Conservation (phyloP, 1,139 yeast species). For the Pichia sp. region DNA sequence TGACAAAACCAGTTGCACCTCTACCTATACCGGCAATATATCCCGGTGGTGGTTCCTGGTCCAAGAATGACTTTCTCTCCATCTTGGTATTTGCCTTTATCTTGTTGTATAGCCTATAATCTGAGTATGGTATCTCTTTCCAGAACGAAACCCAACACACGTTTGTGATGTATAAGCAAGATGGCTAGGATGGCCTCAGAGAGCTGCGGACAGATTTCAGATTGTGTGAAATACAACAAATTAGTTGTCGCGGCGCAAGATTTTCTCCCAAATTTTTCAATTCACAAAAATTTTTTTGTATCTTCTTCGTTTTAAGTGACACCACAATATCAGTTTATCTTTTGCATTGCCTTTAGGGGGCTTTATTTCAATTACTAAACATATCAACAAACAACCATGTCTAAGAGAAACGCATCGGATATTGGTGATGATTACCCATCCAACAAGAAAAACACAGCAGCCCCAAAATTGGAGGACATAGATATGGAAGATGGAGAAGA, state of each 20-base stretch:
- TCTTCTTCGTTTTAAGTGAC: not conserved
- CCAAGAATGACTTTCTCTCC: conserved; percentile 66
- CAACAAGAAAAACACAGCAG: conserved; percentile 30
- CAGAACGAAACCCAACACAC: too few species aligned
- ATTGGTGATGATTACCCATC: conserved; percentile 31
- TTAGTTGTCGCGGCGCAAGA: not conserved
- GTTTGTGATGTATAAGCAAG: too few species aligned
- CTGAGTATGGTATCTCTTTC: too few species aligned
- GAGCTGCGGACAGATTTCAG: too few species aligned
- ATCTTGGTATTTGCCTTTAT: too few species aligned
- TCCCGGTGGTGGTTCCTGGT: conserved; percentile 86
- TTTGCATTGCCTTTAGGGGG: too few species aligned
- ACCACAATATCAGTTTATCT: not conserved
- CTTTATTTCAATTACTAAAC: too few species aligned
- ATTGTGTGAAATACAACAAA: not conserved
- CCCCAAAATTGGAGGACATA: conserved; percentile 26
- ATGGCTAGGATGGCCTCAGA: too few species aligned
- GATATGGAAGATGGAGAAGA: conserved; percentile 37
- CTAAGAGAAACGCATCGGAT: conserved; percentile 49
- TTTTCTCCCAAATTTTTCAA: too few species aligned
- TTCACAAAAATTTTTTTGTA: conserved; percentile 7
- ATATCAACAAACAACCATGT: conserved; percentile 41
- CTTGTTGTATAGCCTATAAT: too few species aligned
- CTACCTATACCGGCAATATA: conserved; percentile 93
- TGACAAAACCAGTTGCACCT: conserved; percentile 93